A percentile compares a stretch with the other conserved stretches of the same genome.
Conservation (phyloP, 768 basidiomycete species). For the Pulveroboletus sp. region DNA sequence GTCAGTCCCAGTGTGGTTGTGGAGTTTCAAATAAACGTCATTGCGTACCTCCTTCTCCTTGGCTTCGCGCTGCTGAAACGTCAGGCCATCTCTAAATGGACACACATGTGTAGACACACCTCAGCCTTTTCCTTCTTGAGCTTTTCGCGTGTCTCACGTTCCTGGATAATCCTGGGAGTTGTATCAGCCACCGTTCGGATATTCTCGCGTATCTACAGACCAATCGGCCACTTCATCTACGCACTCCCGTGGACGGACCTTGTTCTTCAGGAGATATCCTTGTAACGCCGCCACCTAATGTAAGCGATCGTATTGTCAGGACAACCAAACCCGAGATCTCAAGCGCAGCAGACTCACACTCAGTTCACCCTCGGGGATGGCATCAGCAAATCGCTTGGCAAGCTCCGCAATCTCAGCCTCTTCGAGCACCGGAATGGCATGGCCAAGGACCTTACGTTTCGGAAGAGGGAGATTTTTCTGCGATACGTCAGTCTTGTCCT, state of each 20-base stretch:
- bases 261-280: conserved; percentile 85
- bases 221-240: conserved; percentile 77
- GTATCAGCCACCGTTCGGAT: conserved; percentile 3
- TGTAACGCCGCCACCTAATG: conserved; percentile 74
- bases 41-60: conserved; percentile 63
- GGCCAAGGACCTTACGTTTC: conserved; percentile 55
- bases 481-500: conserved; percentile 42
- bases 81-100: conserved; percentile 1
- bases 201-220: conserved; percentile 31
- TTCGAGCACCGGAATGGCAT: conserved; percentile 62
- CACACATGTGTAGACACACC: conserved; percentile 27
- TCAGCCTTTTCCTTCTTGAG: conserved; percentile 75
- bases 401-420: conserved; percentile 74
- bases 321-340: background rate
- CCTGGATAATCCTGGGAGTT: conserved; percentile 51
- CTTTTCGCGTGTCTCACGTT: conserved; percentile 80
- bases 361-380: conserved; percentile 83
- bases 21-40: background rate
- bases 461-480: conserved; percentile 64
- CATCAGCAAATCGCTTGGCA: conserved; percentile 76
- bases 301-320: background rate
- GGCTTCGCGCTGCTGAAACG: conserved; percentile 58
- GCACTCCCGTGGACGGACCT: conserved; percentile 82
- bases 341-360: conserved; percentile 50
- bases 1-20: conserved; percentile 2